Conservation (phyloP, 192 early-diverging fungal genomes). For the Coemansia interrupta region DNA sequence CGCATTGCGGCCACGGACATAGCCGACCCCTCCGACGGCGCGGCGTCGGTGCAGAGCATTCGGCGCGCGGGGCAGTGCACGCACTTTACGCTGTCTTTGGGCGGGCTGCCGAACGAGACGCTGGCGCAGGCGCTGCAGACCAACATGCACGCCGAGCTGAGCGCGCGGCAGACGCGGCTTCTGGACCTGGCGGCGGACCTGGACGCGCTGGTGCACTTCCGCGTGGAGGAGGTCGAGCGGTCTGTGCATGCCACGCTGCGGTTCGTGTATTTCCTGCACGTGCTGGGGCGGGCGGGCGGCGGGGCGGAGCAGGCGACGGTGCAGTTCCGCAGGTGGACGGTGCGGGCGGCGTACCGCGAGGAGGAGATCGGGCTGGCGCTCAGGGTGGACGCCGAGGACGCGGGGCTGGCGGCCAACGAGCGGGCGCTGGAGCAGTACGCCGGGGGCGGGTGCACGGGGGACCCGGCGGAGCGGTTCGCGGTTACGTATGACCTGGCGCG, state of each 20-base stretch:
- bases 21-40: not conserved
- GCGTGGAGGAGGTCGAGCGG: conserved; percentile 29
- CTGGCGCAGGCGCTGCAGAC: conserved; percentile 12
- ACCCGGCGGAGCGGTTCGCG: conserved; percentile 1
- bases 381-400: conserved; percentile 12
- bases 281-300: conserved; percentile 7
- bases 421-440: conserved; percentile 3
- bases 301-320: not conserved
- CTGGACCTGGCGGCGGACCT: conserved; percentile 15
- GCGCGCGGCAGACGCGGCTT: conserved; percentile 21
- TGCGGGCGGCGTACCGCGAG: conserved; percentile 42
- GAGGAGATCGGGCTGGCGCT: conserved; percentile 19
- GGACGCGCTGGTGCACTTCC: conserved; percentile 14
- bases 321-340: conserved; percentile 26
- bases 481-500: conserved; percentile 33
- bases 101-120: conserved; percentile 16
- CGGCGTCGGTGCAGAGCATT: conserved; percentile 15
- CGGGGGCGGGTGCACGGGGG: not conserved
- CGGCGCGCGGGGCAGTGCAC: conserved; percentile 30
- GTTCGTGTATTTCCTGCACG: conserved; percentile 31
- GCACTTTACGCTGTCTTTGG: too few species aligned
- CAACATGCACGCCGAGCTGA: conserved; percentile 17
- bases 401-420: conserved; percentile 17
- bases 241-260: conserved; percentile 32
- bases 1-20: not conserved